Conservation (phyloP, 2,329 filamentous ascomycete genomes). For the Fusarium sp. region DNA sequence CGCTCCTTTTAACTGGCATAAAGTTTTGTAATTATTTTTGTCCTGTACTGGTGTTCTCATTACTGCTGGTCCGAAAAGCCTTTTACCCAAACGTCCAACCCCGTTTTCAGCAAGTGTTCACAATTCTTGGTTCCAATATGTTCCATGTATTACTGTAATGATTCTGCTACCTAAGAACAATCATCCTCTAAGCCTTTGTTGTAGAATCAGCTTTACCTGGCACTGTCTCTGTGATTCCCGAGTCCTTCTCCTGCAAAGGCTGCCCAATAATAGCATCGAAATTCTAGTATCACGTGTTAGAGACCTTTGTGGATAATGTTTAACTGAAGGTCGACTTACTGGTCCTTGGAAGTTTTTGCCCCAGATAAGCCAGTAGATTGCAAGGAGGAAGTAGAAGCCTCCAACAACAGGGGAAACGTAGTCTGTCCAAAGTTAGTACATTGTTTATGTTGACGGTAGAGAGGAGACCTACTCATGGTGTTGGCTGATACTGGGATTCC, state of each 20-base stretch:
- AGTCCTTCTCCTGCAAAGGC: not conserved
- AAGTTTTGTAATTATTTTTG: too few species aligned
- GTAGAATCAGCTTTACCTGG: not conserved
- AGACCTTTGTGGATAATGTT: fast-evolving
- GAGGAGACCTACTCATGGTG: not conserved
- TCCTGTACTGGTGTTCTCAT: too few species aligned
- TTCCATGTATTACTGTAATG: too few species aligned
- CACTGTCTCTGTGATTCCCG: not conserved
- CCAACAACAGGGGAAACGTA: conserved; percentile 21
- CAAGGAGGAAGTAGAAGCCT: conserved; percentile 1
- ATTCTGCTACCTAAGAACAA: not conserved
- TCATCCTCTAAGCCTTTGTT: not conserved
- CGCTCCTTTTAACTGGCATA: too few species aligned
- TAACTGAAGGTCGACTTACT: not conserved
- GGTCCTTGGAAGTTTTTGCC: conserved; percentile 13
- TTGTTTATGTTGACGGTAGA: fast-evolving
- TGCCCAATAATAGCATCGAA: conserved; percentile 14
- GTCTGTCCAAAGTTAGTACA: not conserved
- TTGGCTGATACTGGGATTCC: conserved; percentile 11
- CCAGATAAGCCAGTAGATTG: not conserved
- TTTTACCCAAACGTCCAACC: too few species aligned
- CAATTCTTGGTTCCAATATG: too few species aligned
- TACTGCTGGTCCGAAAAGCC: too few species aligned
- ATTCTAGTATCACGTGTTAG: not conserved
- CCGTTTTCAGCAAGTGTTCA: too few species aligned